These are phyloP conservation scores for Vicia sativa DNA, from an alignment of 306 rosid genomes.

Conservation along the genomic window DNA sequence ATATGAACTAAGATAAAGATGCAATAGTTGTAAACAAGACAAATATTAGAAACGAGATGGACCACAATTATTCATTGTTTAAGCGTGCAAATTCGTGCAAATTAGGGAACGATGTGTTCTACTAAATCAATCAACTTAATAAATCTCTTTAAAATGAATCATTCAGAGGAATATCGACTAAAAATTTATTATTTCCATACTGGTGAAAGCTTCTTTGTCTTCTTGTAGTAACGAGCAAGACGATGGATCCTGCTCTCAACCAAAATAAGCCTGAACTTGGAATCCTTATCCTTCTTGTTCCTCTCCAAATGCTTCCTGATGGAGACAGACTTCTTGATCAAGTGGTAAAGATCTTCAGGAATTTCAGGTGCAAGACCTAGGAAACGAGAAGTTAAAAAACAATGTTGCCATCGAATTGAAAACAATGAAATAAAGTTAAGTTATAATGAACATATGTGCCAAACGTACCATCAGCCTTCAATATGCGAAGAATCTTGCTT, in stretches of 20 bases:
- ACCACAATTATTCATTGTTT: neutral
- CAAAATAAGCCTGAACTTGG: too few relatives aligned
- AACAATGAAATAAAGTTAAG: neutral
- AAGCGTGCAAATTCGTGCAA: too few relatives aligned
- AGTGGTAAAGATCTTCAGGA: too few relatives aligned
- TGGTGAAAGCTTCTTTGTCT: conserved; percentile 51
- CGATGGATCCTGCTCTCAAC: too few relatives aligned
- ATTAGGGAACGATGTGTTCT: neutral
- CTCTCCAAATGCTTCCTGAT: too few relatives aligned
- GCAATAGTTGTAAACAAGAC: too few relatives aligned
- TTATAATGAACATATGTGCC: neutral
- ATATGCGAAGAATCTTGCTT: conserved; percentile 73
- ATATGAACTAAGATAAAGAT: too few relatives aligned
- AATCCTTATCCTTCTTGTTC: too few relatives aligned
- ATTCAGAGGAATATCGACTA: neutral
- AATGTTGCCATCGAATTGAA: neutral
- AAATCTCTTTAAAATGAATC: neutral
- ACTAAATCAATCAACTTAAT: neutral
- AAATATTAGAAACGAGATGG: neutral
- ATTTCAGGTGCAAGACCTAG: conserved; percentile 45
- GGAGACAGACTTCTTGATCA: too few relatives aligned
- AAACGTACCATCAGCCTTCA: conserved; percentile 69
- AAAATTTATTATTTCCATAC: conserved; percentile 76
- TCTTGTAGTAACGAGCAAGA: too few relatives aligned
- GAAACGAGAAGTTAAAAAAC: neutral